A percentile compares a stretch with the other conserved stretches of the same genome.
Evolutionary conservation across 169 alveolate genomes (phyloP).

Genomic region (Sarcocystis neurona): DNA sequence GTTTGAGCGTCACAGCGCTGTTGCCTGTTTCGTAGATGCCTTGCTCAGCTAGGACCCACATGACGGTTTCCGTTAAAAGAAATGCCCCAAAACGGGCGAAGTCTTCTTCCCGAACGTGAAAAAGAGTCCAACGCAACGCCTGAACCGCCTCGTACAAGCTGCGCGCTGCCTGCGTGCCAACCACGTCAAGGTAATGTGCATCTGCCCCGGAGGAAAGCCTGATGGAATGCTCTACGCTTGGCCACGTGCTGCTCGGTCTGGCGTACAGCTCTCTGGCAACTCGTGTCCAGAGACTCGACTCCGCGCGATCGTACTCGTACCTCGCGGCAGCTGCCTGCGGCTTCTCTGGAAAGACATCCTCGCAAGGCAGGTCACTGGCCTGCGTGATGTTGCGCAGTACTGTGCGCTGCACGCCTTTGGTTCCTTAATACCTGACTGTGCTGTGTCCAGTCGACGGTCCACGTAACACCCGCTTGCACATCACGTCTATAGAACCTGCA

Average conservation of each 20-base stretch:
- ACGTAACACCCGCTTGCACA: no score
- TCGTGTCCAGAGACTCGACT: conserved; percentile 3
- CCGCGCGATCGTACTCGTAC: conserved; percentile 9
- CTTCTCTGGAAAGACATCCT: no score
- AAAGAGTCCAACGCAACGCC: neutral
- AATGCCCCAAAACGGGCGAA: conserved; percentile 24
- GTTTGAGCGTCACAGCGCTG: conserved; percentile 17
- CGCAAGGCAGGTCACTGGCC: no score
- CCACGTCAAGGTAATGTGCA: neutral
- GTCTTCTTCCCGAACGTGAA: neutral
- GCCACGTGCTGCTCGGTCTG: neutral
- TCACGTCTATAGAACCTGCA: no score
- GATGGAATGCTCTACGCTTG: neutral
- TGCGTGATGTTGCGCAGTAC: no score
- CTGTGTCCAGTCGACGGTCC: no score
- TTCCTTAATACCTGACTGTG: no score
- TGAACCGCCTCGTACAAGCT: neutral
- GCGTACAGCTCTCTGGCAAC: conserved; percentile 6
- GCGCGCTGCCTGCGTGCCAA: conserved; percentile 12
- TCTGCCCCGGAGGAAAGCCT: neutral
- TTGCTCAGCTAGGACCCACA: neutral
- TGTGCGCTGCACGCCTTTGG: no score
- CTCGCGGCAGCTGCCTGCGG: no score
- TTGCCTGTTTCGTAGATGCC: conserved; percentile 3
- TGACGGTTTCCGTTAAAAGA: neutral